These are phyloP conservation scores for Scheffersomyces quercinus DNA, from an alignment of 1,139 yeast genomes.

Conservation along the genomic window DNA sequence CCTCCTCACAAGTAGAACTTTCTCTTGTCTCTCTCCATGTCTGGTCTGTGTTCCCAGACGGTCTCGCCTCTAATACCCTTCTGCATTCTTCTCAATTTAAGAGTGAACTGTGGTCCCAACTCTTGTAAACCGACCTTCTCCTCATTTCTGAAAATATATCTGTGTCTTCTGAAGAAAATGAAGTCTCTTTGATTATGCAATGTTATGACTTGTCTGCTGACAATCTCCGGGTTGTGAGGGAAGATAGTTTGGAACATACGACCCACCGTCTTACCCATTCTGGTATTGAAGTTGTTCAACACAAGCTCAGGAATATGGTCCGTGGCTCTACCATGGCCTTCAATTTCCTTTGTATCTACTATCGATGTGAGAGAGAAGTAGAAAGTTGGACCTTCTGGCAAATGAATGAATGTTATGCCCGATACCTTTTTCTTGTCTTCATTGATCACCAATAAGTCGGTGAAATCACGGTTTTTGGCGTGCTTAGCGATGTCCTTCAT, in stretches of 20 bases:
- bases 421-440: slow-evolving; percentile 92
- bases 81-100: slow-evolving; percentile 83
- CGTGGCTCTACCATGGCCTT: slow-evolving; percentile 90
- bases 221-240: slow-evolving; percentile 90
- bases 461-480: slow-evolving; percentile 79
- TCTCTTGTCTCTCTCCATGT: slow-evolving; percentile 94
- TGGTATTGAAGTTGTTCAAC: slow-evolving; percentile 85
- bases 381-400: slow-evolving; percentile 94
- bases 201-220: slow-evolving; percentile 94
- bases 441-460: slow-evolving; percentile 84
- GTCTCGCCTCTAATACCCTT: slow-evolving; percentile 88
- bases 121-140: slow-evolving; percentile 94
- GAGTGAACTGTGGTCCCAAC: slow-evolving; percentile 93
- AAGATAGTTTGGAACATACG: slow-evolving; percentile 86
- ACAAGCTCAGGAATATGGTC: slow-evolving; percentile 89
- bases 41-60: slow-evolving; percentile 95
- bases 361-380: slow-evolving; percentile 86
- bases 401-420: slow-evolving; percentile 88
- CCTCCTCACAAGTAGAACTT: slow-evolving; percentile 69
- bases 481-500: slow-evolving; percentile 85
- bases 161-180: slow-evolving; percentile 91
- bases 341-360: slow-evolving; percentile 69
- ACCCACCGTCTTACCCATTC: slow-evolving; percentile 92
- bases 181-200: slow-evolving; percentile 95
- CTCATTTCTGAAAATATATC: slow-evolving; percentile 85